phyloP scores from a whole-genome alignment of 78 protist genomes.

The Cavenderia fasciculata region DNA sequence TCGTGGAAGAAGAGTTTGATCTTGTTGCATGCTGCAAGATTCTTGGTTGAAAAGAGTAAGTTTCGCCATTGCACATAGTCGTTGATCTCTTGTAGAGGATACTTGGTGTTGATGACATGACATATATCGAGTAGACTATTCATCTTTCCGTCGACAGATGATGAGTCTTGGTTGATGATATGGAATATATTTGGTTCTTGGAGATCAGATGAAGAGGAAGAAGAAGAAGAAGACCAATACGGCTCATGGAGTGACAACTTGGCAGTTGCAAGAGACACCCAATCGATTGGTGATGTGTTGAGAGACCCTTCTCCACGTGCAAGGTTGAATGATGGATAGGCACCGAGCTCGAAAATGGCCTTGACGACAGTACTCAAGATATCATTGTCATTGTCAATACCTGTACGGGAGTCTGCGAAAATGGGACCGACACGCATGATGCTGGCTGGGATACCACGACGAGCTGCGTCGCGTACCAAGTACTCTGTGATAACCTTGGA shows the following conservation, averaged over 20 bases:
- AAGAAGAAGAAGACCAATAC: background rate
- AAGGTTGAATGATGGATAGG: conserved; percentile 23
- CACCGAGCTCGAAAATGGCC: conserved; percentile 8
- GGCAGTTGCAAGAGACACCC: background rate
- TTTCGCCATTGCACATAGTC: conserved; percentile 17
- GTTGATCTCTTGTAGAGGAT: background rate
- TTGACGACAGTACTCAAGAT: conserved; percentile 16
- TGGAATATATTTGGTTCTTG: background rate
- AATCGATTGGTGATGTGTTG: conserved; percentile 29
- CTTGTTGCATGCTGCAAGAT: conserved; percentile 11
- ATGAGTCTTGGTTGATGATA: conserved; percentile 2
- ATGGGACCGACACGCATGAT: conserved; percentile 21
- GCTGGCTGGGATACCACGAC: conserved; percentile 29
- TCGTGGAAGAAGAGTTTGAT: background rate
- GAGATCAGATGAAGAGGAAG: background rate
- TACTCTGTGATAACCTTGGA: conserved; percentile 33
- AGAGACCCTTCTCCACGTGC: background rate
- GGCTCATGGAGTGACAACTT: background rate
- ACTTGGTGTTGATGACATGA: conserved; percentile 11
- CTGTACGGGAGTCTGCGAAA: conserved; percentile 8
- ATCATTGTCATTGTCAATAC: conserved; percentile 29
- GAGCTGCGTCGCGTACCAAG: background rate
- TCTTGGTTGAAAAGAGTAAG: background rate
- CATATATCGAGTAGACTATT: conserved; percentile 12
- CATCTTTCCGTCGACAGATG: background rate